Evolutionary conservation across 805 yeast genomes (phyloP), one percentile per base, ranked within the genome.

Genomic region (Candida glaebosa): DNA sequence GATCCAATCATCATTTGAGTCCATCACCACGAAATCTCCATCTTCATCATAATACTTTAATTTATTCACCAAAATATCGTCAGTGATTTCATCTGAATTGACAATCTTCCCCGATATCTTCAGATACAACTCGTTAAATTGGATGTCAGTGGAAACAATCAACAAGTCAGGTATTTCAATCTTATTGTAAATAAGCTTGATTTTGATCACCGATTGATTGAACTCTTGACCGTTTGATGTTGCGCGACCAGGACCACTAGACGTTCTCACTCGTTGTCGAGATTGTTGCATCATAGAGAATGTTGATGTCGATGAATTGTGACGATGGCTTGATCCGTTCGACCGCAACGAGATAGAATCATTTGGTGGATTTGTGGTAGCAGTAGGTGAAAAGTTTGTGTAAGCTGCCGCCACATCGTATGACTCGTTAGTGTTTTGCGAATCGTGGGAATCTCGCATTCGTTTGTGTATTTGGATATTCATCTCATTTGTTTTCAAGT

Each of bases 11-110:
- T 91, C 97, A 47, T 84, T 84, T 24, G 88, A 79, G 50, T 82
- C 85, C 63, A 91, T 79, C 37, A 85, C 81, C 33, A 93, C 95
- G 58, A 78, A 84, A 59, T 93, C 99, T 14, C 95, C 96, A 58
- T 93, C 99, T 63, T 93, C 99, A 61, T 93, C 99, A 57, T 80
- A 81, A 58, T 88, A 91, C 60, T 82, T 82, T 46, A 93, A 72
- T 53, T 84, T 76, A 34, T 57, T 63, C 18, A 67, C 68, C 39
- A 58, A 49, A 5, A 87, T 77, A 45, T 79, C 78, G 34, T 69
- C 75, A 35, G 76, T 65, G 42, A 87, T 68, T 34, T 76, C 81
- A 8, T 69, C 65, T 56, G 78, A 73, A 28, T 71, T 53, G 31
- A 78, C 67, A 41, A 74, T 67, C 43, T 71, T 58, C 7, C 57